Evolutionary conservation across 2,329 filamentous ascomycete genomes (phyloP), one percentile per base, ranked within the genome.

Genomic region (Colletotrichum endophyticum): DNA sequence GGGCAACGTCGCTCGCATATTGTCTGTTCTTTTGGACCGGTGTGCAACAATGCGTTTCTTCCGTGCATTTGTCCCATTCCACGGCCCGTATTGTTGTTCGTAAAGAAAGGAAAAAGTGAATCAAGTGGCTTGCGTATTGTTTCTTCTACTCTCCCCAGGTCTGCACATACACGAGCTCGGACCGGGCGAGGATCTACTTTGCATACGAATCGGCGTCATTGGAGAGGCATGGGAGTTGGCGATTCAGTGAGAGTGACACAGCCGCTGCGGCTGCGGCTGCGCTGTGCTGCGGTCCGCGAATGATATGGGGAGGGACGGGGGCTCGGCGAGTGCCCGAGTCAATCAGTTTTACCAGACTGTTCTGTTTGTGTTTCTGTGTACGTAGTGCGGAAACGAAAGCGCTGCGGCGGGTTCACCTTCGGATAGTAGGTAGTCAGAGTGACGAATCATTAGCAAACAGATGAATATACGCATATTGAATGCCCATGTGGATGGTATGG

Each of bases 301-400:
- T 5, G 62, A 27, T 44, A 62, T 62, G 28, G 53, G 3, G 9
- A 25, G 34, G 22, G 9, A 57, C 8, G 62, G 27, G 25, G 28
- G n/a, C 34, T 76, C 44, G 64, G 73, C 57, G 32, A 49, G 30
- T 59, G 57, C 57, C 73, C 73, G 73, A 73, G 70, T 73, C 64
- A 69, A 34, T n/a, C 36, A 28, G 28, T 61, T 53, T 66, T 28
- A 71, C 67, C 34, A 61, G 12, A 13, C n/a, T 27, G 64, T 53
- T 59, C 27, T 30, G 63, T 39, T n/a, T 62, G 36, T 32, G 34
- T 70, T 25, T 32, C n/a, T 28, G 56, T 57, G 68, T 70, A 56
- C 22, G 59, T 44, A 53, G 16, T 49, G 44, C 44, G 44, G 44
- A 49, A 49, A 53, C 59, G n/a, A 62, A 2, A 30, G 59, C 28